Conservation (phyloP, 768 basidiomycete species). For the Trametes maxima region DNA sequence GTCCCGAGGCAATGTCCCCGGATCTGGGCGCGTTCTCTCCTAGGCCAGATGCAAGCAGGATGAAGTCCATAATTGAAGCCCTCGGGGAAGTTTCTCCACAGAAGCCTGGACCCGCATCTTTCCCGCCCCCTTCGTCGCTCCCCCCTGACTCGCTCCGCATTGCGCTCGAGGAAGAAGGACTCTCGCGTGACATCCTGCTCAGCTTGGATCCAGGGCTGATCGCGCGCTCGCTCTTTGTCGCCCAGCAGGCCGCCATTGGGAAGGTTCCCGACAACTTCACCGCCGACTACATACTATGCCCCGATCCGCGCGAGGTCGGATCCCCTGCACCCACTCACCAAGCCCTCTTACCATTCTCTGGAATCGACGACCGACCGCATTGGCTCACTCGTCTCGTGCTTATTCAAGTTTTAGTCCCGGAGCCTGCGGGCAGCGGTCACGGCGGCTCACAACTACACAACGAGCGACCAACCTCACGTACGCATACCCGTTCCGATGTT, state of each 20-base stretch:
- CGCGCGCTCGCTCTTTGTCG: constrained; percentile 62
- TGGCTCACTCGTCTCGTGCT: constrained; percentile 80
- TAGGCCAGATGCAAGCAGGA: constrained; percentile 29
- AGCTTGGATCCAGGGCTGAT: constrained; percentile 62
- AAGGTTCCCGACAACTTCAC: constrained; percentile 56
- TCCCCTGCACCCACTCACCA: constrained; percentile 10
- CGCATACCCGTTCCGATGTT: constrained; percentile 72
- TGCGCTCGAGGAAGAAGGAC: constrained; percentile 61
- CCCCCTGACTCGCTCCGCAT: constrained; percentile 44
- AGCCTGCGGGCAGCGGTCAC: constrained; percentile 44
- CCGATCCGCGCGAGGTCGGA: constrained; percentile 27
- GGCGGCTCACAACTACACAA: constrained; percentile 36
- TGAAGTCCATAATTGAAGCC: constrained; percentile 33
- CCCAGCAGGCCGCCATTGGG: constrained; percentile 54
- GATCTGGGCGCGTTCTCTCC: constrained; percentile 36
- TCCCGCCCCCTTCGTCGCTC: constrained; percentile 3
- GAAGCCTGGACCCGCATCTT: constrained; percentile 12
- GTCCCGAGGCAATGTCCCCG: constrained; percentile 21
- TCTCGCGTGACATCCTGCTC: constrained; percentile 68
- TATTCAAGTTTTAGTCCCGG: constrained; percentile 67
- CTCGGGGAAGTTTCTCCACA: constrained; percentile 21
- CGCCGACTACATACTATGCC: constrained; percentile 44
- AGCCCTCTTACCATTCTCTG: constrained; percentile 50
- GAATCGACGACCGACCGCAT: constrained; percentile 71
- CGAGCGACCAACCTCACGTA: constrained; percentile 49